A percentile compares a stretch with the other conserved stretches of the same genome.
phyloP scores from a whole-genome alignment of 2,329 filamentous ascomycete species.

The Ophiostoma pallidulum region DNA sequence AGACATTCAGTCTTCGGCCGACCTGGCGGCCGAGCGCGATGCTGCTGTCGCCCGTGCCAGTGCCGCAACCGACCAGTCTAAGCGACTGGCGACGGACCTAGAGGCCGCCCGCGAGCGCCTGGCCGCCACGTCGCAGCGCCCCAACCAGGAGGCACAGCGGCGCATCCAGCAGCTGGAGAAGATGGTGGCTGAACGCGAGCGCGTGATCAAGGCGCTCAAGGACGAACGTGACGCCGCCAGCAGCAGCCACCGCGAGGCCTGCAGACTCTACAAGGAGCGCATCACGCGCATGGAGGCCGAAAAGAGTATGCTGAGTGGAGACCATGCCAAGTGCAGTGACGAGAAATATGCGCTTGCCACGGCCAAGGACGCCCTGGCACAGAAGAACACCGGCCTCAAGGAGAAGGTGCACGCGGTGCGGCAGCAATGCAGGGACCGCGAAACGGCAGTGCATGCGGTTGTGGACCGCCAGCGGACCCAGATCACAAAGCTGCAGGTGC shows the following conservation, averaged over 20 bases:
- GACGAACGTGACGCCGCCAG: constrained; percentile 15
- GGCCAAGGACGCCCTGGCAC: constrained; percentile 7
- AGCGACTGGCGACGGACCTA: constrained; percentile 10
- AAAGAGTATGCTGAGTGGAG: constrained; percentile 16
- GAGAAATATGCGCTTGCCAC: constrained; percentile 11
- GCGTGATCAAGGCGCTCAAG: constrained; percentile 16
- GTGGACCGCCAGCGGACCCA: constrained; percentile 15
- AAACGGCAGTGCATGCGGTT: constrained; percentile 5
- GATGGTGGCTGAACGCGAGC: constrained; percentile 17
- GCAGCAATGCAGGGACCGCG: constrained; percentile 12
- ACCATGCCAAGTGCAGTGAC: constrained; percentile 16
- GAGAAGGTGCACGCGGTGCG: constrained; percentile 9
- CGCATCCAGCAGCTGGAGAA: constrained; percentile 17
- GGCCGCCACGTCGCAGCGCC: constrained; percentile 1
- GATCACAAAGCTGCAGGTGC: constrained; percentile 12
- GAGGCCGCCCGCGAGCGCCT: constrained; percentile 10
- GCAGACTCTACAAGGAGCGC: constrained; percentile 15
- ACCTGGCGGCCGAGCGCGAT: constrained; percentile 11
- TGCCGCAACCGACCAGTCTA: constrained; percentile 4
- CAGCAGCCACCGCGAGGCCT: constrained; percentile 17
- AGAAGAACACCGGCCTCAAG: constrained; percentile 11
- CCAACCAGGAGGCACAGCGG: constrained; percentile 13
- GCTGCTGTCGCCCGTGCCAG: constrained; percentile 6
- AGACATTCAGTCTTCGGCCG: not conserved
- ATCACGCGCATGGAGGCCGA: constrained; percentile 16